These are phyloP conservation scores for Leccinum pachyderme DNA, from an alignment of 1,284 basidiomycete species.

Conservation along the genomic window DNA sequence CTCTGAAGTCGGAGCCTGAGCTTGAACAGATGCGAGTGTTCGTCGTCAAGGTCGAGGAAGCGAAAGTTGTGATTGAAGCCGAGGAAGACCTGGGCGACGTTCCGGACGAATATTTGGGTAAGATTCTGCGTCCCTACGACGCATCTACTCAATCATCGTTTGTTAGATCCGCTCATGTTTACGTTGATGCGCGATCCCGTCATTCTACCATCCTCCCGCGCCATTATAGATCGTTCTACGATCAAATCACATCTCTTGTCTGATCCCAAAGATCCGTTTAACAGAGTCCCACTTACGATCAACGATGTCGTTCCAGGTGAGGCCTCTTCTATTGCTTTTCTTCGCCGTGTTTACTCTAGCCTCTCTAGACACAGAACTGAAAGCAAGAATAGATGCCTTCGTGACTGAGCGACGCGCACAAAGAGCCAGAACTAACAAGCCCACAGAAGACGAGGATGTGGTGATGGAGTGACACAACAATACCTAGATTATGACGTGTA, in stretches of 20 bases:
- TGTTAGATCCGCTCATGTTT: slow-evolving; percentile 92
- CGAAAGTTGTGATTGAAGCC: slow-evolving; percentile 72
- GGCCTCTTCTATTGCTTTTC: slow-evolving; percentile 1
- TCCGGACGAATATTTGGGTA: slow-evolving; percentile 94
- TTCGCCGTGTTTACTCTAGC: slow-evolving; percentile 6
- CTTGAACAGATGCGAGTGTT: slow-evolving; percentile 74
- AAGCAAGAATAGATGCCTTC: slow-evolving; percentile 63
- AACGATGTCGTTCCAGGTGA: slow-evolving; percentile 79
- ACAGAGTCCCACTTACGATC: slow-evolving; percentile 75
- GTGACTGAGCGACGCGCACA: slow-evolving; percentile 47
- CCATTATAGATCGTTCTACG: slow-evolving; percentile 85
- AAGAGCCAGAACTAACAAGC: slow-evolving; percentile 23
- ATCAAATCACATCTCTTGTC: slow-evolving; percentile 96
- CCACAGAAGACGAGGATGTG: slow-evolving; percentile 35
- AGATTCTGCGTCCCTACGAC: slow-evolving; percentile 21
- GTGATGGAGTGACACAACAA: slow-evolving; percentile 20
- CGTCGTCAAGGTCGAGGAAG: slow-evolving; percentile 82
- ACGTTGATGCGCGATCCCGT: slow-evolving; percentile 98
- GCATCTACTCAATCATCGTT: neutral
- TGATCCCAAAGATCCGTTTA: slow-evolving; percentile 90
- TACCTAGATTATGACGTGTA: slow-evolving; percentile 7
- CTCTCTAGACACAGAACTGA: slow-evolving; percentile 55
- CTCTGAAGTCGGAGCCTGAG: slow-evolving; percentile 81
- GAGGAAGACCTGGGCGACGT: slow-evolving; percentile 94
- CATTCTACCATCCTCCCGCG: slow-evolving; percentile 80